A percentile compares a stretch with the other conserved stretches of the same genome.
Conservation (phyloP, 2,329 filamentous ascomycete genomes). For the Cordyceps militaris region DNA sequence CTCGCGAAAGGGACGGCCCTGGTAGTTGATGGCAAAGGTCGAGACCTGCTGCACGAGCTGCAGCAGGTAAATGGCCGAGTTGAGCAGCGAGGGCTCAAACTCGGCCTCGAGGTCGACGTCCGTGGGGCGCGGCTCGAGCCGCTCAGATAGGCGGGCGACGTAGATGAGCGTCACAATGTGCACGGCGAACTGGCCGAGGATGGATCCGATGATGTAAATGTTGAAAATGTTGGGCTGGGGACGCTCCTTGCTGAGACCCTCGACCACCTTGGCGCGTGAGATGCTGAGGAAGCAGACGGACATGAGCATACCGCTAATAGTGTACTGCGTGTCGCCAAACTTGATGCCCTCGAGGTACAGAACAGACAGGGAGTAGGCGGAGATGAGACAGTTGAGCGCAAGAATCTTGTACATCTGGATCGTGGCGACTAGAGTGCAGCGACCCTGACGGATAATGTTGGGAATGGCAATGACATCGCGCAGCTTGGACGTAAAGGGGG, state of each 20-base stretch:
- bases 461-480: conserved; percentile 95
- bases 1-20: conserved; percentile 95
- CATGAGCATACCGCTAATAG: conserved; percentile 99
- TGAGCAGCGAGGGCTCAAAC: conserved; percentile 87
- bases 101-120: conserved; percentile 88
- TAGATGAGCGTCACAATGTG: conserved; percentile 94
- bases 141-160: conserved; percentile 81
- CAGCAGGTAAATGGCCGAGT: conserved; percentile 92
- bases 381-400: conserved; percentile 94
- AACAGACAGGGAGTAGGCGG: conserved; percentile 92
- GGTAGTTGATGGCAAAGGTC: conserved; percentile 98
- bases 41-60: conserved; percentile 99
- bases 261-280: conserved; percentile 92
- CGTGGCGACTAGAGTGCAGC: conserved; percentile 93
- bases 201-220: conserved; percentile 95
- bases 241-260: conserved; percentile 90
- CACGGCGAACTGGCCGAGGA: conserved; percentile 93
- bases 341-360: conserved; percentile 98
- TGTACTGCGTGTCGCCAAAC: conserved; percentile 96
- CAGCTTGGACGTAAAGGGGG: conserved; percentile 95
- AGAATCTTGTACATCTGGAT: conserved; percentile 99
- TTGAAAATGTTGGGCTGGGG: conserved; percentile 99
- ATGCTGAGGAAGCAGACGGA: conserved; percentile 98
- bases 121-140: conserved; percentile 60
- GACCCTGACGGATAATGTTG: conserved; percentile 96